phyloP scores from a whole-genome alignment of 129 eudicot genomes.

The Pseudognaphalium luteoalbum region DNA sequence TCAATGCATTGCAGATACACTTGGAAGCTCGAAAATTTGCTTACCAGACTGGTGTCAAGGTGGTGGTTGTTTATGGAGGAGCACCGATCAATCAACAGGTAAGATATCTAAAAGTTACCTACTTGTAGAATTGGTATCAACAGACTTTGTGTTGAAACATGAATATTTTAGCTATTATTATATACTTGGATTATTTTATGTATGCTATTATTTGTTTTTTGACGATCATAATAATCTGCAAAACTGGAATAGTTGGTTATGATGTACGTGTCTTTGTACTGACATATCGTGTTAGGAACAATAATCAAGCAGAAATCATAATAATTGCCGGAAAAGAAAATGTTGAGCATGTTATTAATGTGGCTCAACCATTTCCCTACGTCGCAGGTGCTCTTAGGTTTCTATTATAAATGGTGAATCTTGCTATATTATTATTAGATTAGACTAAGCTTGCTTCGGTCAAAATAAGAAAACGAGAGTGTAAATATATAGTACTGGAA shows the following conservation, averaged over 20 bases:
- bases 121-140: background rate
- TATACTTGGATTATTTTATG: background rate
- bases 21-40: constrained; percentile 80
- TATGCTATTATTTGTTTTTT: background rate
- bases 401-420: background rate
- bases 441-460: background rate
- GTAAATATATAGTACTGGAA: background rate
- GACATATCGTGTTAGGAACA: background rate
- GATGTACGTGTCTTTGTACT: background rate
- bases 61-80: constrained; percentile 83
- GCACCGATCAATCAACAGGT: constrained; percentile 73
- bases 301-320: no score
- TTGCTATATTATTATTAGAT: no score
- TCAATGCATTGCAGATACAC: constrained; percentile 44
- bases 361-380: background rate
- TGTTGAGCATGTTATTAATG: background rate
- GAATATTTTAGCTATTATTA: background rate
- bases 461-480: background rate
- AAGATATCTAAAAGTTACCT: background rate
- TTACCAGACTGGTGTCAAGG: constrained; percentile 73
- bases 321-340: background rate
- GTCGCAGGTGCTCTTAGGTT: background rate
- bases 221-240: background rate
- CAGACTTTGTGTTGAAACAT: background rate
- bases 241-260: background rate